Evolutionary conservation across 108 stramenopile genomes (phyloP), one percentile per base, ranked within the genome.

Genomic region (Cyclostephanos tholiformis): DNA sequence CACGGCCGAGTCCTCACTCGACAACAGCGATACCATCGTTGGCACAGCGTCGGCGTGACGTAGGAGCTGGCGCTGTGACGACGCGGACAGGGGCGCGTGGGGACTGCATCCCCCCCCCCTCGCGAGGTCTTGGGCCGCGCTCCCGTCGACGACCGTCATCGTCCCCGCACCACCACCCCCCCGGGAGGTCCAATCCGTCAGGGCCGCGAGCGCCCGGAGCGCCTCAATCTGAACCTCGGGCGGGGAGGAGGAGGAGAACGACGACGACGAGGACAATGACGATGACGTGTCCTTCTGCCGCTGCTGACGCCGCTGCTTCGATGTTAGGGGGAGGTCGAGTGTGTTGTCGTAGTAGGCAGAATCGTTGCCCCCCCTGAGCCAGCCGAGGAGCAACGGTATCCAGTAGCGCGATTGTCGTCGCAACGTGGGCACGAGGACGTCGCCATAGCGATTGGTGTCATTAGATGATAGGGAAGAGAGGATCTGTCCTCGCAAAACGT

Each of bases 21-120:
- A 82, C 17, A 95, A 67, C 4, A 95, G 62, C 6, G 87, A 87
- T 69, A 95, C 89, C 5, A 92, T 75, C 10, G 86, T 92, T n/a
- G 91, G 88, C 48, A 95, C 89, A 16, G 94, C 94, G 76, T 92
- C 91, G 23, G 89, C 83, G 72, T 94, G 93, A 57, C 88, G 86
- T n/a, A 94, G 74, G 61, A 94, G 65, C 16, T 90, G 76, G 65
- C 89, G 86, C 63, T 94, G 90, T 2, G 88, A 86, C 19, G 88
- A 88, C 14, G 90, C 67, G 19, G 86, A 87, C 36, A 90, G 35
- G 20, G 68, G 65, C 23, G 63, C 22, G 49, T 65, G 73, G 36
- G 55, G 46, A 29, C 20, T 69, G 56, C 68, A 69, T 52, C 56
- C 68, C 25, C 39, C 68, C 13, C 38, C 52, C 22, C 19, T 50